phyloP scores from a whole-genome alignment of 768 basidiomycete species.

The Suillus ampliporus region DNA sequence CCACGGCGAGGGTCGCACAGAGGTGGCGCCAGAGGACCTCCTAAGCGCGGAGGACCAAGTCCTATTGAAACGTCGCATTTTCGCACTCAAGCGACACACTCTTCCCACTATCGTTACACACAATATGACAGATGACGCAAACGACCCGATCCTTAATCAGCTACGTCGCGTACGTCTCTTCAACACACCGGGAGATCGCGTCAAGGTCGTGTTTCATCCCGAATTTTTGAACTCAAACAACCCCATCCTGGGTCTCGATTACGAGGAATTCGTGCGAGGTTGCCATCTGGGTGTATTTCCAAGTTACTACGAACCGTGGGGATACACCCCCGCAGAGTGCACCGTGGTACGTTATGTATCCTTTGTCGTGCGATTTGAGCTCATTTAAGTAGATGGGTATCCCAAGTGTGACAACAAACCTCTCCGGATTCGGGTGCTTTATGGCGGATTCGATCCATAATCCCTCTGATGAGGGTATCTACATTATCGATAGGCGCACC shows the following conservation, averaged over 20 bases:
- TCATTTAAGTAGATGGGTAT: slow-evolving; percentile 82
- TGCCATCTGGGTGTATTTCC: slow-evolving; percentile 99
- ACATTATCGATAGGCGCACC: slow-evolving; percentile 92
- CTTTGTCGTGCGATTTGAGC: slow-evolving; percentile 14
- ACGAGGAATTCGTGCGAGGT: slow-evolving; percentile 98
- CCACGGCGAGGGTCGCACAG: slow-evolving; percentile 81
- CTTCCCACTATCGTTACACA: slow-evolving; percentile 98
- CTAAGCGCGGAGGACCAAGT: slow-evolving; percentile 93
- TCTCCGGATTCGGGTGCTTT: slow-evolving; percentile 97
- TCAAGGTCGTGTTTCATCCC: slow-evolving; percentile 98
- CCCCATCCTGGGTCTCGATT: slow-evolving; percentile 95
- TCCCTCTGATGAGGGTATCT: slow-evolving; percentile 94
- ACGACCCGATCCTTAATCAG: slow-evolving; percentile 94
- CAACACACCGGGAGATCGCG: slow-evolving; percentile 86
- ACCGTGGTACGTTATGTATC: slow-evolving; percentile 76
- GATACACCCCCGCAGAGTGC: slow-evolving; percentile 97
- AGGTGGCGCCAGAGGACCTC: slow-evolving; percentile 76
- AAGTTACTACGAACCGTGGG: slow-evolving; percentile 96
- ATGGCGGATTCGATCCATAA: slow-evolving; percentile 98
- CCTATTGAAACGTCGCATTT: slow-evolving; percentile 92
- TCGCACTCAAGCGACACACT: slow-evolving; percentile 92
- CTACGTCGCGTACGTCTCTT: slow-evolving; percentile 94
- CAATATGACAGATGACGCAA: slow-evolving; percentile 95
- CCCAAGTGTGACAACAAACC: slow-evolving; percentile 95
- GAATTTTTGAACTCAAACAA: slow-evolving; percentile 98